Conservation (phyloP, 2,329 filamentous ascomycete species). For the Biscogniauxia mediterranea region DNA sequence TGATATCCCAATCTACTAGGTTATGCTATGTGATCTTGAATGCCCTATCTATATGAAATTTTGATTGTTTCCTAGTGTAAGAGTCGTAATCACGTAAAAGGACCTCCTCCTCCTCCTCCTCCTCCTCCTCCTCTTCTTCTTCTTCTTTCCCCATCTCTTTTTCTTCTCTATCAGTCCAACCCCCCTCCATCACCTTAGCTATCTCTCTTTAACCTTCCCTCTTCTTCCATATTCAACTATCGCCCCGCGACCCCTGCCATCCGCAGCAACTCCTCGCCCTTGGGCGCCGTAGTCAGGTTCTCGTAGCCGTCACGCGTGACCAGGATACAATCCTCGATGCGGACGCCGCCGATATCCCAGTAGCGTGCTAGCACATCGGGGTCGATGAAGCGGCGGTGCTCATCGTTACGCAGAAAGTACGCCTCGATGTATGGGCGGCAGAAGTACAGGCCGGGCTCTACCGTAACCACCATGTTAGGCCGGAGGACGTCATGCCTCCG, state of each 20-base stretch:
- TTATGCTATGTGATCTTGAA: constrained; percentile 33
- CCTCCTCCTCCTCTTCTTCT: too few relatives aligned
- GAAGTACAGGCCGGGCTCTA: constrained; percentile 81
- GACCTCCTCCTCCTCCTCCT: too few relatives aligned
- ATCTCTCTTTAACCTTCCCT: too few relatives aligned
- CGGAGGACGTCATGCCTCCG: constrained; percentile 35
- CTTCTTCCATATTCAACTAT: too few relatives aligned
- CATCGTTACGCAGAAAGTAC: constrained; percentile 59
- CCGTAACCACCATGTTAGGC: constrained; percentile 69
- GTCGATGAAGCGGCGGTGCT: constrained; percentile 65
- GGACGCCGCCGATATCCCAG: constrained; percentile 80
- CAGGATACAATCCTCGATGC: constrained; percentile 88
- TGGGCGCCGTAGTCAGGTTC: constrained; percentile 79
- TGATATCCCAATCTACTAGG: constrained; percentile 26
- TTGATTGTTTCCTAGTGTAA: too few relatives aligned
- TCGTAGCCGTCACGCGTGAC: constrained; percentile 77
- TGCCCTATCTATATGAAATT: neutral
- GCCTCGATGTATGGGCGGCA: constrained; percentile 70
- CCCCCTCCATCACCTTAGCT: too few relatives aligned
- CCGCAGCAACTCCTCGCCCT: constrained; percentile 67
- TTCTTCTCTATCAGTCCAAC: too few relatives aligned
- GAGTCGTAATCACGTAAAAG: too few relatives aligned
- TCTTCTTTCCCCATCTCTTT: too few relatives aligned
- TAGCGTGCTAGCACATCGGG: constrained; percentile 62
- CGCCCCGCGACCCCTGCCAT: constrained; percentile 37